A percentile compares a stretch with the other conserved stretches of the same genome.
Conservation (phyloP, 225 moss, liverwort and hornwort species). For the Bryum argenteum region DNA sequence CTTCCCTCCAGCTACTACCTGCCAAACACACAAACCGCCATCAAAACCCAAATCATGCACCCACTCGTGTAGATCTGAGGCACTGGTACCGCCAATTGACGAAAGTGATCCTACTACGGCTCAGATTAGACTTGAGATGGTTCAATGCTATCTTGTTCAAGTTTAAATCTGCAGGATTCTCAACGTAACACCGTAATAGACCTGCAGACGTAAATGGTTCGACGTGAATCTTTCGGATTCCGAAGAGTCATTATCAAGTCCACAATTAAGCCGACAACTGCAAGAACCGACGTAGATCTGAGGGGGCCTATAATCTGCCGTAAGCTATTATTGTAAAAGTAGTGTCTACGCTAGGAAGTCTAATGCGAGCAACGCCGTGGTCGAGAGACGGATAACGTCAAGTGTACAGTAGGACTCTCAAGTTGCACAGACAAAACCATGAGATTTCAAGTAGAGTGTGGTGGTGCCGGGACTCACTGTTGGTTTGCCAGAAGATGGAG, state of each 20-base stretch:
- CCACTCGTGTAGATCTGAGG: no score
- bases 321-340: no score
- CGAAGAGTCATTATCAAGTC: no score
- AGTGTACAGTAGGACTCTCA: neutral
- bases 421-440: no score
- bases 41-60: conserved; percentile 1
- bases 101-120: no score
- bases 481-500: neutral
- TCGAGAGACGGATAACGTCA: neutral
- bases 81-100: no score
- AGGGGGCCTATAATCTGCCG: no score
- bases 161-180: neutral
- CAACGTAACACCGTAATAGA: neutral
- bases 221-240: no score
- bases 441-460: no score
- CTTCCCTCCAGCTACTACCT: conserved; percentile 5
- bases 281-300: neutral
- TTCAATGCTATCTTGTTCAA: neutral
- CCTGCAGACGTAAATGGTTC: neutral
- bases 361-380: no score
- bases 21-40: neutral
- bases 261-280: neutral
- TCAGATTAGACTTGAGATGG: no score
- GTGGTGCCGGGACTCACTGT: neutral
- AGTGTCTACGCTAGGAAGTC: no score